phyloP scores from a whole-genome alignment of 164 flowering plant genomes.

The Annona cherimola region DNA sequence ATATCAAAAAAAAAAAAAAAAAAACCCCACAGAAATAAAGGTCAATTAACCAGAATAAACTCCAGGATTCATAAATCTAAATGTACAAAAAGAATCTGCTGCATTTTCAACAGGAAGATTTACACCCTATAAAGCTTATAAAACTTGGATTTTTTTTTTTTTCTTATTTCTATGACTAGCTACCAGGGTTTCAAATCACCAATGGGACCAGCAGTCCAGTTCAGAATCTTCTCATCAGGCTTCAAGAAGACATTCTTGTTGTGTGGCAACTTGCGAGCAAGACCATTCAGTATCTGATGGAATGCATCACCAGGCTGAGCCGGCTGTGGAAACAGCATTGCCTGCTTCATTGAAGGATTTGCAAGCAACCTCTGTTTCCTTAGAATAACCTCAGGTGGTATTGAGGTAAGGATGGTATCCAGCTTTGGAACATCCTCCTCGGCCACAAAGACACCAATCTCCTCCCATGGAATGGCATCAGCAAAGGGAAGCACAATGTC shows the following conservation, averaged over 20 bases:
- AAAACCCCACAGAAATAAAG: background rate
- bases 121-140: too few species aligned
- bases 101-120: background rate
- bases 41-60: background rate
- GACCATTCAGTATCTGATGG: slow-evolving; percentile 85
- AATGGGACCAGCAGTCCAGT: slow-evolving; percentile 90
- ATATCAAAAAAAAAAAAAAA: too few species aligned
- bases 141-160: background rate
- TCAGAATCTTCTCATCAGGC: slow-evolving; percentile 51
- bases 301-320: slow-evolving; percentile 90
- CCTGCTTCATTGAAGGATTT: slow-evolving; percentile 87
- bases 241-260: slow-evolving; percentile 42
- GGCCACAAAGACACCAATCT: slow-evolving; percentile 78
- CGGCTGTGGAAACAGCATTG: slow-evolving; percentile 88
- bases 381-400: slow-evolving; percentile 70
- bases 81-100: background rate
- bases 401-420: slow-evolving; percentile 83
- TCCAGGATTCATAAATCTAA: too few species aligned
- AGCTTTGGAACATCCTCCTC: slow-evolving; percentile 84
- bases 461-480: slow-evolving; percentile 98
- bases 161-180: background rate
- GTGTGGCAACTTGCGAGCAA: slow-evolving; percentile 86
- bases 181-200: slow-evolving; percentile 68
- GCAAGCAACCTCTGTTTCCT: slow-evolving; percentile 86
- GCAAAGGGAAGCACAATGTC: slow-evolving; percentile 94